Conservation (phyloP, 2,329 filamentous ascomycete genomes). For the Penicillium italicum region DNA sequence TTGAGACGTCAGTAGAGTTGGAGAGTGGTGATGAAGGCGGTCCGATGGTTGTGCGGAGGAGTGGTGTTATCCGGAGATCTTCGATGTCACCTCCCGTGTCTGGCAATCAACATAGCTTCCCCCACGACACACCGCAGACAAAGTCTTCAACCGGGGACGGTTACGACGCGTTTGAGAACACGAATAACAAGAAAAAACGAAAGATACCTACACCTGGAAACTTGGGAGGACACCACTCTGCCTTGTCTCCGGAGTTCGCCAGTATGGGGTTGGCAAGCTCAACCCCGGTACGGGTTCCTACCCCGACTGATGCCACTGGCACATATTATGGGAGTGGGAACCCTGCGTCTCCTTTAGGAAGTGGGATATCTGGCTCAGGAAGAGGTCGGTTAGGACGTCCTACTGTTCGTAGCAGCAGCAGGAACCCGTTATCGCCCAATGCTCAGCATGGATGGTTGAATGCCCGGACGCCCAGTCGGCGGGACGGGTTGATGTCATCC, state of each 20-base stretch:
- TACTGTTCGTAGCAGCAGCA: slow-evolving; percentile 48
- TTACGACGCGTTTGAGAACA: slow-evolving; percentile 97
- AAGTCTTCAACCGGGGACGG: slow-evolving; percentile 70
- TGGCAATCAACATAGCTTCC: background rate
- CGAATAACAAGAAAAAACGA: slow-evolving; percentile 98
- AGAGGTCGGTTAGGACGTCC: slow-evolving; percentile 75
- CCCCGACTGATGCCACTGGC: slow-evolving; percentile 46
- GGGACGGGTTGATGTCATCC: slow-evolving; percentile 46
- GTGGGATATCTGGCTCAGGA: slow-evolving; percentile 78
- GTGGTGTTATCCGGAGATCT: slow-evolving; percentile 40
- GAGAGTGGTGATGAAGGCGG: slow-evolving; percentile 62
- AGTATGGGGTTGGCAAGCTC: slow-evolving; percentile 57
- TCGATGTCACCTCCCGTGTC: slow-evolving; percentile 31
- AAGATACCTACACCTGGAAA: slow-evolving; percentile 92
- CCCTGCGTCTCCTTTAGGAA: slow-evolving; percentile 54
- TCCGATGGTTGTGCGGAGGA: slow-evolving; percentile 43
- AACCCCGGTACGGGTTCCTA: slow-evolving; percentile 42
- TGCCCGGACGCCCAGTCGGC: slow-evolving; percentile 48
- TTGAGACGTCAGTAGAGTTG: slow-evolving; percentile 54
- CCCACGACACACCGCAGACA: slow-evolving; percentile 20
- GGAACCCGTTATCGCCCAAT: slow-evolving; percentile 61
- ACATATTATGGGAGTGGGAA: slow-evolving; percentile 57
- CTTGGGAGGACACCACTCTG: slow-evolving; percentile 56
- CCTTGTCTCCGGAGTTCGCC: slow-evolving; percentile 61
- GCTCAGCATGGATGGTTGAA: slow-evolving; percentile 55